Conservation (phyloP, 805 yeast genomes). For the Debaryomyces hansenii region DNA sequence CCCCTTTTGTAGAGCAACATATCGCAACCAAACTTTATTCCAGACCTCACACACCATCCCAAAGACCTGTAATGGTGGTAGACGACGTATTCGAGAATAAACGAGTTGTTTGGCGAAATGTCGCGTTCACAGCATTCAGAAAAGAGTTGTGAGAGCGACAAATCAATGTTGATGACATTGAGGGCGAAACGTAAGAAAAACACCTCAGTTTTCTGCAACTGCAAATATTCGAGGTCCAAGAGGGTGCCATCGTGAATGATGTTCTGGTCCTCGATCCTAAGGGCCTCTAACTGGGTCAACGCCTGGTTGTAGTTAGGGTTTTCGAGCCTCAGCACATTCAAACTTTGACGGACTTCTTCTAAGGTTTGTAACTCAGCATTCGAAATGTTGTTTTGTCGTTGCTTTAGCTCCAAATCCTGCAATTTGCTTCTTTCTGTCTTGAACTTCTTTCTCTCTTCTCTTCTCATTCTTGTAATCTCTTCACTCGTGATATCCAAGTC, state of each 20-base stretch:
- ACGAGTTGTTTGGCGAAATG: slow-evolving; percentile 27
- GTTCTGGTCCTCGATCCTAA: not conserved
- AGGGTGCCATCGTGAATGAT: not conserved
- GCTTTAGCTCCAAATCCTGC: slow-evolving; percentile 52
- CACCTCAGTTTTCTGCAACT: slow-evolving; percentile 74
- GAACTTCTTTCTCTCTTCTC: slow-evolving; percentile 70
- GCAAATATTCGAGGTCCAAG: slow-evolving; percentile 49
- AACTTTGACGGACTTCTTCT: slow-evolving; percentile 13
- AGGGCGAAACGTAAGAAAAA: slow-evolving; percentile 65
- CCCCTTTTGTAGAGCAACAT: slow-evolving; percentile 82
- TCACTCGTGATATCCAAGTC: slow-evolving; percentile 51
- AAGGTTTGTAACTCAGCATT: slow-evolving; percentile 20
- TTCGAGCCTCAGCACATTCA: slow-evolving; percentile 17
- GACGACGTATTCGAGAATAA: slow-evolving; percentile 61
- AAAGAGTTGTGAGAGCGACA: slow-evolving; percentile 23
- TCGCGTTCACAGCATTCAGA: slow-evolving; percentile 18
- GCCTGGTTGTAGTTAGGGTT: not conserved
- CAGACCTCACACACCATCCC: slow-evolving; percentile 95
- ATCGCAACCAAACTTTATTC: slow-evolving; percentile 91
- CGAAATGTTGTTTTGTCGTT: slow-evolving; percentile 25
- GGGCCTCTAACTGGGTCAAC: not conserved
- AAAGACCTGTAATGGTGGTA: slow-evolving; percentile 84
- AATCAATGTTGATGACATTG: slow-evolving; percentile 43
- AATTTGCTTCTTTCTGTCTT: slow-evolving; percentile 60
- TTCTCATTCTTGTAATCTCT: slow-evolving; percentile 70